These are phyloP conservation scores for Naganishia liquefaciens DNA, from an alignment of 1,284 basidiomycete species.

Conservation along the genomic window DNA sequence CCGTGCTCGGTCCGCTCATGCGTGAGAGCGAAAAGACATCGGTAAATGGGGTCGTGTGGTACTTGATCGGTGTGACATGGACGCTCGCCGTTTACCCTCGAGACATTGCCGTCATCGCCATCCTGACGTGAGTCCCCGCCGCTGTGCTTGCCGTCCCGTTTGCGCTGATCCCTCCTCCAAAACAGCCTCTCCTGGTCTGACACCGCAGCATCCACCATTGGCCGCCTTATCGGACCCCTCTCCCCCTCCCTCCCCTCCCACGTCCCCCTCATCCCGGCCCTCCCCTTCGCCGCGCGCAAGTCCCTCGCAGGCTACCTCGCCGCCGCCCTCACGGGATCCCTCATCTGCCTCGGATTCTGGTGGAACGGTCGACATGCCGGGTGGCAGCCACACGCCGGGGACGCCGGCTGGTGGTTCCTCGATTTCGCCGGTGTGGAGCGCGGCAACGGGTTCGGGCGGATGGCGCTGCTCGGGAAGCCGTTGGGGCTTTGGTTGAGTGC, in stretches of 20 bases:
- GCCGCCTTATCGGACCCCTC: conserved; percentile 75
- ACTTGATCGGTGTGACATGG: conserved; percentile 84
- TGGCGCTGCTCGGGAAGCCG: conserved; percentile 30
- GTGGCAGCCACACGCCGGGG: conserved; percentile 34
- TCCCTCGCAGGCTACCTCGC: conserved; percentile 85
- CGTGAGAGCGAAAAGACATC: conserved; percentile 83
- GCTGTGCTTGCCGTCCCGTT: not conserved
- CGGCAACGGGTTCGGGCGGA: conserved; percentile 30
- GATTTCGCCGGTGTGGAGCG: conserved; percentile 29
- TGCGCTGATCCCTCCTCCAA: conserved; percentile 45
- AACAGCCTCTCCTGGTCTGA: conserved; percentile 97
- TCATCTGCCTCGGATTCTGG: conserved; percentile 62
- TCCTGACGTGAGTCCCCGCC: conserved; percentile 71
- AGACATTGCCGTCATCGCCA: conserved; percentile 82
- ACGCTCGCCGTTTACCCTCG: conserved; percentile 77
- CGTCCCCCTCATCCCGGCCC: conserved; percentile 45
- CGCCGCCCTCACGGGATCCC: conserved; percentile 72
- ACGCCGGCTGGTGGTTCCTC: conserved; percentile 35
- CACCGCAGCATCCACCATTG: conserved; percentile 90
- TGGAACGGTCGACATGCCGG: conserved; percentile 20
- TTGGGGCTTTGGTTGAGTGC: conserved; percentile 63
- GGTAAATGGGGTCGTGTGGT: conserved; percentile 92
- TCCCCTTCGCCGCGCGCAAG: conserved; percentile 51
- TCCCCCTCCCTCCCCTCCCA: conserved; percentile 73
- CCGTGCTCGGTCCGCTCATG: conserved; percentile 83